Conservation (phyloP, 2,329 filamentous ascomycete genomes). For the Boeremia lycopersici region DNA sequence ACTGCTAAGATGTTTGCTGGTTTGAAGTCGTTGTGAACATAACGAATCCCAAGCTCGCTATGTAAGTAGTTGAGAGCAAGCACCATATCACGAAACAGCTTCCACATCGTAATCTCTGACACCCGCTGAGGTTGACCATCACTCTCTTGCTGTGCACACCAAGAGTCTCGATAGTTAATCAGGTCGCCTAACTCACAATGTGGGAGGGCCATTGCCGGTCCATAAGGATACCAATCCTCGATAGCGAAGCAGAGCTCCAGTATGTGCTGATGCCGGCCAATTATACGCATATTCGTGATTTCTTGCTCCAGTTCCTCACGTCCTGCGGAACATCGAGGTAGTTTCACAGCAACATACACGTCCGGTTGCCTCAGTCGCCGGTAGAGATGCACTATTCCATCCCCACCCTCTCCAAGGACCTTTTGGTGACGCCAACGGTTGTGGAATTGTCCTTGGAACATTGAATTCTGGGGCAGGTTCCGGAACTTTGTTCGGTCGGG, state of each 20-base stretch:
- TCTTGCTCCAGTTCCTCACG: not conserved
- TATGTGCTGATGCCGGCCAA: conserved; percentile 1
- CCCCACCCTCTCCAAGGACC: conserved; percentile 14
- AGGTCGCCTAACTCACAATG: conserved; percentile 27
- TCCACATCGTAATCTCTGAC: conserved; percentile 36
- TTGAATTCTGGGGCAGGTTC: not conserved
- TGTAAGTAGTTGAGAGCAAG: conserved; percentile 32
- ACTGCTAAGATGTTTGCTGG: conserved; percentile 54
- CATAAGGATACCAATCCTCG: not conserved
- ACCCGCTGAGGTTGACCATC: not conserved
- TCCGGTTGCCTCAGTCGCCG: not conserved
- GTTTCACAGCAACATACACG: conserved; percentile 6
- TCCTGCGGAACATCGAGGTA: not conserved
- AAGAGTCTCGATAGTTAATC: conserved; percentile 7
- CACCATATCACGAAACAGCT: conserved; percentile 31
- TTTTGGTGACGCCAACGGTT: not conserved
- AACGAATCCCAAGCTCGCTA: conserved; percentile 11
- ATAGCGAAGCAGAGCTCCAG: conserved; percentile 10
- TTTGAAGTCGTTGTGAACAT: conserved; percentile 92
- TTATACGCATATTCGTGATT: not conserved
- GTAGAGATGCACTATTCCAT: conserved; percentile 16
- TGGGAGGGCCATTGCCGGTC: conserved; percentile 28
- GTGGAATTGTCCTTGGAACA: not conserved
- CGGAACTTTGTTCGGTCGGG: not conserved
- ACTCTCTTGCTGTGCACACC: conserved; percentile 5